phyloP scores from a whole-genome alignment of 2,329 filamentous ascomycete species.

The Aspergillus neotritici region DNA sequence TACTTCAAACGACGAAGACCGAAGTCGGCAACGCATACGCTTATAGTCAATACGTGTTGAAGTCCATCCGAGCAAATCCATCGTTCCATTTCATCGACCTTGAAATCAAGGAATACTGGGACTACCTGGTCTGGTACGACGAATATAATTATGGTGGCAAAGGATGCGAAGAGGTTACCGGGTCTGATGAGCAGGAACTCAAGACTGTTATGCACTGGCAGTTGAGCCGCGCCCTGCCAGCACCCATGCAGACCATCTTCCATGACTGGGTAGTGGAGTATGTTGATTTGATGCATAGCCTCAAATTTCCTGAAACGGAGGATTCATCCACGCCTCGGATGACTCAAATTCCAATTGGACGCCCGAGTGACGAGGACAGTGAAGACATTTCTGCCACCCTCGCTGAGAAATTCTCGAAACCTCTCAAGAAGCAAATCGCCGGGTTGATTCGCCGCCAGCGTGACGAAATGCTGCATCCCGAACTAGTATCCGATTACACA shows the following conservation, averaged over 20 bases:
- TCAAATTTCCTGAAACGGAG: constrained; percentile 67
- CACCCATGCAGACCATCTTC: constrained; percentile 74
- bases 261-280: constrained; percentile 92
- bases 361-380: constrained; percentile 55
- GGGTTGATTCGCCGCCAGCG: constrained; percentile 78
- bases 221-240: constrained; percentile 80
- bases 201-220: constrained; percentile 99
- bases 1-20: constrained; percentile 92
- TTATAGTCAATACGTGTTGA: constrained; percentile 95
- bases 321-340: constrained; percentile 53
- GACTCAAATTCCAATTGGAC: constrained; percentile 57
- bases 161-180: constrained; percentile 74
- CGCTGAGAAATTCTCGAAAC: constrained; percentile 78
- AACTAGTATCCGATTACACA: constrained; percentile 77
- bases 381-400: constrained; percentile 62
- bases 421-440: constrained; percentile 81
- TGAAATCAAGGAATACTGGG: constrained; percentile 98
- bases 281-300: constrained; percentile 83
- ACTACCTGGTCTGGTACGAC: constrained; percentile 98
- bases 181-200: constrained; percentile 69
- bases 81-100: constrained; percentile 96
- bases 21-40: constrained; percentile 96
- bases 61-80: constrained; percentile 91
- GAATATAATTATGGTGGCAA: constrained; percentile 98
- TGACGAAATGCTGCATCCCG: constrained; percentile 81